Evolutionary conservation across 176 grass and related monocot genomes (phyloP), one percentile per base, ranked within the genome.

Genomic region (Puccinellia tenuiflora): DNA sequence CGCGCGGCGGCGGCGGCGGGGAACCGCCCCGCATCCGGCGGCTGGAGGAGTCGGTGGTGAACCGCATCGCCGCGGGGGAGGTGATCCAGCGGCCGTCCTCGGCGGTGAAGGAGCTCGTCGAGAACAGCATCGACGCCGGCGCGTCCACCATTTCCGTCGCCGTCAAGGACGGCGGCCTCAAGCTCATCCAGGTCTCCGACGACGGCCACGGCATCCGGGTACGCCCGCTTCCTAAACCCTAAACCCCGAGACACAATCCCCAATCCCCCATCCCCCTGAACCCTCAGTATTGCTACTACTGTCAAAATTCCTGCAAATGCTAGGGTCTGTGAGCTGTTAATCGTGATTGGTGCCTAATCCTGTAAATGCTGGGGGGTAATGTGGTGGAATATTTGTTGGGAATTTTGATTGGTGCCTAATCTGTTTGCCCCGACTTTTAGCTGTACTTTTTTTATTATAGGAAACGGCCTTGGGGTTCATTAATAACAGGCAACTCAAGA

Each of bases 121-220:
- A 98, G 90, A 95, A 95, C 84, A 86, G 90, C 86, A 91, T 98
- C 85, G 96, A 98, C 83, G 92, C 87, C 17, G 90, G 82, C 46
- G 79, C 92, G 14, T 84, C 90, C 75, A 90, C 90, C 83, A 46
- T 95, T 66, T 93, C 90, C 48, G 83, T 98, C 82, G 79, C 86
- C 53, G 85, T 98, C 61, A 95, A 98, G 88, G 92, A 95, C 66
- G 88, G 95, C 5, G 90, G 95, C 4, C 85, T 98, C 75, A 98
- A 98, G 90, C 95, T 98, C 68, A 92, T 98, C 61, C 87, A 89
- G 67, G 95, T 98, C 72, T 95, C 90, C 43, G 92, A 98, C 70
- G 90, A 93, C 55, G 96, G 96, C 72, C 92, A 95, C 60, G 92
- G 92, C 73, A 93, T 98, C 81, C 76, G 85, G 85, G 96, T 95